phyloP scores from a whole-genome alignment of 177 flowering plant species.

The Vitis hybrid region DNA sequence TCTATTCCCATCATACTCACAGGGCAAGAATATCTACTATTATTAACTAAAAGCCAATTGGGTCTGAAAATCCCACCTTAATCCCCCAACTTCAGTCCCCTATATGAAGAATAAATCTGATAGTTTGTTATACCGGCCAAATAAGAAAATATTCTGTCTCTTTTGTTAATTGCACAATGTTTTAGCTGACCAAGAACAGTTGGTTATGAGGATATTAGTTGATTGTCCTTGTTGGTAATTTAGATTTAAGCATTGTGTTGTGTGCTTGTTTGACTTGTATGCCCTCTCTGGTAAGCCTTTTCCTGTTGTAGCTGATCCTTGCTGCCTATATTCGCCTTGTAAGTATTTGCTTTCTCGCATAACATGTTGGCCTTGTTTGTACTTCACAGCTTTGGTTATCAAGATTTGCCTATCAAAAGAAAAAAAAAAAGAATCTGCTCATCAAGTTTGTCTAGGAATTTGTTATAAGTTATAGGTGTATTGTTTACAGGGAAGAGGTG shows the following conservation, averaged over 20 bases:
- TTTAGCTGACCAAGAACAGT: no score
- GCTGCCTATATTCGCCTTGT: neutral
- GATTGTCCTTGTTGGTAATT: neutral
- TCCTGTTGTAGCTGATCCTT: constrained; percentile 2
- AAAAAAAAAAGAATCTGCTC: no score
- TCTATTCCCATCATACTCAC: neutral
- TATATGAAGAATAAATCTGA: no score
- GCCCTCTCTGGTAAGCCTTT: neutral
- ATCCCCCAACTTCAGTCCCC: neutral
- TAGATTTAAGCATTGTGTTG: neutral
- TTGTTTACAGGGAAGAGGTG: constrained; percentile 56
- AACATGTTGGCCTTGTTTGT: neutral
- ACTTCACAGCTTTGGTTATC: neutral
- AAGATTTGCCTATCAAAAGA: no score
- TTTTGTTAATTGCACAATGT: no score
- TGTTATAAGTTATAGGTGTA: neutral
- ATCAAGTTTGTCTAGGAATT: neutral
- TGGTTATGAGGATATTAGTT: neutral
- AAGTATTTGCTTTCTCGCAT: neutral
- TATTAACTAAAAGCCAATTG: neutral
- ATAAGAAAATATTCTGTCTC: no score
- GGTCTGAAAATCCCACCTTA: neutral
- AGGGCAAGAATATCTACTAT: neutral
- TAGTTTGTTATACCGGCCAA: no score
- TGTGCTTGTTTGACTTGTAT: neutral